phyloP scores from a whole-genome alignment of 2,329 filamentous ascomycete genomes.

The Ophiostoma sp. region DNA sequence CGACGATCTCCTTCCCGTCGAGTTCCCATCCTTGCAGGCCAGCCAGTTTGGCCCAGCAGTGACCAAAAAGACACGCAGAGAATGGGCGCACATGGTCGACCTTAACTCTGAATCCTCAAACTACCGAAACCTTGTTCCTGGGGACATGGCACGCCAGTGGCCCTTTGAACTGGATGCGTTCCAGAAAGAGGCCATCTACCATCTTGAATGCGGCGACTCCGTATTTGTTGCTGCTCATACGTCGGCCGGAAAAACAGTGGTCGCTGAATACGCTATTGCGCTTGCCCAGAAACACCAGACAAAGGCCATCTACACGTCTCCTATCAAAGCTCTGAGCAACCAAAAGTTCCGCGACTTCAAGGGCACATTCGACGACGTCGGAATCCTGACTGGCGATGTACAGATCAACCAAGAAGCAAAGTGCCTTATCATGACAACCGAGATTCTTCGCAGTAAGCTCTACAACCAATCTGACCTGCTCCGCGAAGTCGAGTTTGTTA shows the following conservation, averaged over 20 bases:
- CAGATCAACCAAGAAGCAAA: conserved; percentile 97
- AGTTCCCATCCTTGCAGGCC: conserved; percentile 84
- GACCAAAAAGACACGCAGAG: conserved; percentile 67
- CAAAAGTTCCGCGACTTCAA: conserved; percentile 98
- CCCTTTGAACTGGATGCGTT: conserved; percentile 97
- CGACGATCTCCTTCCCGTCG: conserved; percentile 80
- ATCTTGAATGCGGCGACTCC: conserved; percentile 91
- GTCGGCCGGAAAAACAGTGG: conserved; percentile 95
- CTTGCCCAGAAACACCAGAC: conserved; percentile 98
- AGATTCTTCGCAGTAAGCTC: conserved; percentile 96
- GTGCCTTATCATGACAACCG: conserved; percentile 98
- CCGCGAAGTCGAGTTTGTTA: conserved; percentile 95
- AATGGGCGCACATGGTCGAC: conserved; percentile 99
- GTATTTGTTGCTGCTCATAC: conserved; percentile 98
- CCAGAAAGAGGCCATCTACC: conserved; percentile 97
- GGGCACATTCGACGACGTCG: conserved; percentile 85
- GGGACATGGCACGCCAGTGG: conserved; percentile 90
- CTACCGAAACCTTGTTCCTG: conserved; percentile 81
- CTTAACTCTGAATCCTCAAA: conserved; percentile 91
- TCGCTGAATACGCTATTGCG: conserved; percentile 96
- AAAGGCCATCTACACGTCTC: conserved; percentile 97
- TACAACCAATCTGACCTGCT: conserved; percentile 95
- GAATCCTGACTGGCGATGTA: conserved; percentile 93
- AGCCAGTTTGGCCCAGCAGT: conserved; percentile 65
- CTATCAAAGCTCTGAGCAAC: conserved; percentile 96